Evolutionary conservation across 441 rosid species (phyloP).

Genomic region (Euphorbia celastroides): DNA sequence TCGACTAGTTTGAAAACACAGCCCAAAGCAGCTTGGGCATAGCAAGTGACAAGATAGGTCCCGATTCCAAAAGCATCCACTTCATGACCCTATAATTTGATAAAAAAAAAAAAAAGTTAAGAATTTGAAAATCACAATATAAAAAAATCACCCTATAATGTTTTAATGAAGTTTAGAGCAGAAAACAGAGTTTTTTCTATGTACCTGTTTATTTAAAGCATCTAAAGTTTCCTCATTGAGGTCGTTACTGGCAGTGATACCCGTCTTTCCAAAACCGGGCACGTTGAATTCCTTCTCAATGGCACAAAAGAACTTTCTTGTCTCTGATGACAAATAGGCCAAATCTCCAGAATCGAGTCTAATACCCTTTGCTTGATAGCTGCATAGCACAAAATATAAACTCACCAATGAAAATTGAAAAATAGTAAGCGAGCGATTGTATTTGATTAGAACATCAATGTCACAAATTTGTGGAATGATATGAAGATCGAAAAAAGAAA

Average conservation of each 20-base stretch:
- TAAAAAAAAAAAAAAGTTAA: conserved; percentile 6
- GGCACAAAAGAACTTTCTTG: conserved; percentile 54
- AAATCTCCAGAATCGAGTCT: conserved; percentile 95
- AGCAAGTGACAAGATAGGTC: conserved; percentile 86
- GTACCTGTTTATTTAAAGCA: conserved; percentile 90
- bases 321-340: conserved; percentile 72
- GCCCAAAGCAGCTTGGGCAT: conserved; percentile 88
- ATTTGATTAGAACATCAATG: background rate
- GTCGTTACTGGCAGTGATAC: conserved; percentile 90
- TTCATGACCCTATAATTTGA: conserved; percentile 72
- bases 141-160: too few species aligned
- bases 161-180: background rate
- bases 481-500: conserved; percentile 5
- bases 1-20: conserved; percentile 97
- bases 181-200: background rate
- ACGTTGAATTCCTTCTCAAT: conserved; percentile 71
- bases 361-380: conserved; percentile 80
- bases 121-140: background rate
- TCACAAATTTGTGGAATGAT: background rate
- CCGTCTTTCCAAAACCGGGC: conserved; percentile 59
- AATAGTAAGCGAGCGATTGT: background rate
- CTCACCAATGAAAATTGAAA: conserved; percentile 16
- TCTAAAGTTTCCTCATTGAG: conserved; percentile 94
- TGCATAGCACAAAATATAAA: conserved; percentile 33
- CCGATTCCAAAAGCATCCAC: conserved; percentile 92